Evolutionary conservation across 129 eudicot species (phyloP).

Genomic region (Flaveria robusta): DNA sequence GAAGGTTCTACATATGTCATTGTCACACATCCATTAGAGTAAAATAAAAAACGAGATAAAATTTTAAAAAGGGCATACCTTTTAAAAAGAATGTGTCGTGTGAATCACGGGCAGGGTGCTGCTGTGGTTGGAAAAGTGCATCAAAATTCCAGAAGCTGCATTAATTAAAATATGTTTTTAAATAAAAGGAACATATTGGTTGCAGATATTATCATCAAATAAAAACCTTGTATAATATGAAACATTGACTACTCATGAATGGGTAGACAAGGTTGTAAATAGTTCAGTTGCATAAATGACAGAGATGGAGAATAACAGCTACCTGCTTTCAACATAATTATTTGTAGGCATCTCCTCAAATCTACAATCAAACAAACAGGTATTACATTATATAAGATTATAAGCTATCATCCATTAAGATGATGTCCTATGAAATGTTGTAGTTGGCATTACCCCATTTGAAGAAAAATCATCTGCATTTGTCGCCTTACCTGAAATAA

Average conservation of each 20-base stretch:
- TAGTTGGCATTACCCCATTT: constrained; percentile 72
- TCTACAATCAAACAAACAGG: constrained; percentile 45
- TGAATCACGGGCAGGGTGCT: constrained; percentile 99
- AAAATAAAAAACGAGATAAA: neutral
- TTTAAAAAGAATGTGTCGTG: constrained; percentile 92
- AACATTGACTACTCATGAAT: neutral
- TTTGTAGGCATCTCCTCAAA: constrained; percentile 99
- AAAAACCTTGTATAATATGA: neutral
- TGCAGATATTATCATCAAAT: constrained; percentile 4
- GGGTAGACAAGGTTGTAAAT: neutral
- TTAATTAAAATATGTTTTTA: neutral
- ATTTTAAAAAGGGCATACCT: constrained; percentile 45
- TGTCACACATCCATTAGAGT: constrained; percentile 23
- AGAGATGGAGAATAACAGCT: constrained; percentile 7
- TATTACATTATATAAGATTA: constrained; percentile 24
- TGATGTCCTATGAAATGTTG: constrained; percentile 14
- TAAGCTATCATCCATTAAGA: neutral
- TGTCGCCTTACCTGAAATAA: constrained; percentile 70
- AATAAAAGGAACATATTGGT: neutral
- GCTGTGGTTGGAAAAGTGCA: constrained; percentile 98
- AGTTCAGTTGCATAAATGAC: neutral
- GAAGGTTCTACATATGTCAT: constrained; percentile 69
- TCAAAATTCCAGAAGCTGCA: constrained; percentile 98
- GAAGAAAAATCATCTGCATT: constrained; percentile 85
- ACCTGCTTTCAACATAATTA: constrained; percentile 98